Evolutionary conservation across 345 rosid species (phyloP).

Genomic region (Arabis hirsuta): DNA sequence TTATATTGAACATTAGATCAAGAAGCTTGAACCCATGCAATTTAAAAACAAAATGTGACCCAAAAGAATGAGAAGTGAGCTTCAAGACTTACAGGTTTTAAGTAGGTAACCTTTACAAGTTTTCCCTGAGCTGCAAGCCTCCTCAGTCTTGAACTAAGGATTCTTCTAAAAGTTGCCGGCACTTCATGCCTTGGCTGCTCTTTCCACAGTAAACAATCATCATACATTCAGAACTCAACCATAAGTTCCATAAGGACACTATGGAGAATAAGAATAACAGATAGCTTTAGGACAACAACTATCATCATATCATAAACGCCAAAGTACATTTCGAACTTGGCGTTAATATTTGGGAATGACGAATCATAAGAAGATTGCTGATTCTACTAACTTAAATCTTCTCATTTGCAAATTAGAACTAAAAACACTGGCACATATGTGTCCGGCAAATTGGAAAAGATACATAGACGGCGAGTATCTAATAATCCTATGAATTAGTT

Average conservation of each 20-base stretch:
- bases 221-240: constrained; percentile 10
- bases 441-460: neutral
- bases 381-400: neutral
- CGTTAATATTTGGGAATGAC: neutral
- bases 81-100: constrained; percentile 37
- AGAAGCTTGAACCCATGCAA: constrained; percentile 23
- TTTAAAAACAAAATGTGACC: neutral
- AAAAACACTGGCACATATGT: neutral
- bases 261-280: neutral
- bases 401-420: neutral
- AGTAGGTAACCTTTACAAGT: constrained; percentile 70
- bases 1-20: constrained; percentile 13
- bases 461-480: constrained; percentile 2
- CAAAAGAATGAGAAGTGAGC: neutral
- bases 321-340: neutral
- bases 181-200: constrained; percentile 76
- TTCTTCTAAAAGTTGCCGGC: constrained; percentile 74
- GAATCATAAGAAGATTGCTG: constrained; percentile 4
- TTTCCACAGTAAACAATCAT: constrained; percentile 33
- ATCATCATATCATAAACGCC: neutral
- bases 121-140: constrained; percentile 77
- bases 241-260: constrained; percentile 10
- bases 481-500: neutral
- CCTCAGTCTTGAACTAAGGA: constrained; percentile 73
- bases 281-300: constrained; percentile 23